Evolutionary conservation across 2,329 filamentous ascomycete species (phyloP).

Genomic region (Penicillium brevicompactum): DNA sequence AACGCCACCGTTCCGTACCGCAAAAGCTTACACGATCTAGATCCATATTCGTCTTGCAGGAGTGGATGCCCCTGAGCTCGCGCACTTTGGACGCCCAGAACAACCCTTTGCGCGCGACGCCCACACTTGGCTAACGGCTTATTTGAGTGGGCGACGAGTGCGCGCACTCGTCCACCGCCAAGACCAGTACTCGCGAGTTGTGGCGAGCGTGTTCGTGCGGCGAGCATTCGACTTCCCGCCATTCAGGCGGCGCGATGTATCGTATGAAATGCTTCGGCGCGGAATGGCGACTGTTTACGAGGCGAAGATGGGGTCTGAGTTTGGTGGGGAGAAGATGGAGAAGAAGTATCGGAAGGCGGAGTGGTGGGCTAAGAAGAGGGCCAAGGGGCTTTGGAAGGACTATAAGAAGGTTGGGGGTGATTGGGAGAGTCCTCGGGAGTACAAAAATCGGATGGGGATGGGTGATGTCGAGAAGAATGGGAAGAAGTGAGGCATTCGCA

Average conservation of each 20-base stretch:
- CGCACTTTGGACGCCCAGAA: conserved; percentile 86
- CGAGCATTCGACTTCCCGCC: conserved; percentile 46
- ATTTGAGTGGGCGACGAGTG: conserved; percentile 72
- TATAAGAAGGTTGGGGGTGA: conserved; percentile 53
- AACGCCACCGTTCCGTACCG: neutral
- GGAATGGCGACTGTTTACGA: conserved; percentile 93
- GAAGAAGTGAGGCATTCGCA: conserved; percentile 15
- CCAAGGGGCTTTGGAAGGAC: conserved; percentile 73
- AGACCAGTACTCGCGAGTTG: conserved; percentile 91
- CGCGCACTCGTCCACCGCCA: conserved; percentile 79
- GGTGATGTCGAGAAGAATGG: conserved; percentile 42
- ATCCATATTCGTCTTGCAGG: conserved; percentile 89
- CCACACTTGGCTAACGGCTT: conserved; percentile 73
- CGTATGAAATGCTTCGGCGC: conserved; percentile 81
- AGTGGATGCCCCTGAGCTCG: conserved; percentile 87
- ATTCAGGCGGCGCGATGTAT: conserved; percentile 73
- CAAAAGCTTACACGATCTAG: conserved; percentile 33
- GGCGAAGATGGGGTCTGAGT: conserved; percentile 86
- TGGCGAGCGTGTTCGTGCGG: conserved; percentile 80
- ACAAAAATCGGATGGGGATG: conserved; percentile 66
- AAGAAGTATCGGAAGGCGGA: conserved; percentile 50
- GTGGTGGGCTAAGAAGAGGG: conserved; percentile 62
- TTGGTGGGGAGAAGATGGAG: conserved; percentile 67
- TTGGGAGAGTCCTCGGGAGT: conserved; percentile 84
- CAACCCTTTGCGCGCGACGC: conserved; percentile 86